Percentiles rank a stretch among this genome's conserved stretches.
Evolutionary conservation across 306 rosid species (phyloP).

Genomic region (Psophocarpus tetragonolobus): DNA sequence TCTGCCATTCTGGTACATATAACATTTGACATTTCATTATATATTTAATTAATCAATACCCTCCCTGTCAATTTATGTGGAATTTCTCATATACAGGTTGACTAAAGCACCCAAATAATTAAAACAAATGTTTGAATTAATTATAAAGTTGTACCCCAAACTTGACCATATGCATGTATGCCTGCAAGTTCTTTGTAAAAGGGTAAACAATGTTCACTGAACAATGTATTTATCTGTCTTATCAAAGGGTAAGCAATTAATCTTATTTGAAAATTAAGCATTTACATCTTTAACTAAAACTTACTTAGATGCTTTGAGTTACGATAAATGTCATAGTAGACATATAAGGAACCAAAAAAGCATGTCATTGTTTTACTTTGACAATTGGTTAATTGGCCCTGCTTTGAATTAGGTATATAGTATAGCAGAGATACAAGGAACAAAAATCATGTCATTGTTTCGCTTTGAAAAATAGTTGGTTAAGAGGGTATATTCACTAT

Average conservation of each 20-base stretch:
- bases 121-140: constrained; percentile 1
- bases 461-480: neutral
- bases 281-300: neutral
- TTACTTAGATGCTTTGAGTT: neutral
- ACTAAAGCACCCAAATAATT: constrained; percentile 25
- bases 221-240: constrained; percentile 9
- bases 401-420: neutral
- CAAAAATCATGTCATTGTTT: neutral
- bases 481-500: neutral
- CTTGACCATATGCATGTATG: neutral
- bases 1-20: neutral
- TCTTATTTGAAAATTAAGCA: neutral
- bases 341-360: neutral
- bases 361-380: neutral
- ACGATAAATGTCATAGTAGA: neutral
- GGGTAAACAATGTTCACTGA: constrained; percentile 30
- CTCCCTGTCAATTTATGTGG: neutral
- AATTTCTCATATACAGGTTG: constrained; percentile 26
- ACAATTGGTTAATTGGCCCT: neutral
- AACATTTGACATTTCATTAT: neutral
- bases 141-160: constrained; percentile 23
- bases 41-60: constrained; percentile 10
- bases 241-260: constrained; percentile 10
- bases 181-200: neutral
- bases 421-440: neutral